Conservation (phyloP, 2,329 filamentous ascomycete genomes). For the Fusarium sp. region DNA sequence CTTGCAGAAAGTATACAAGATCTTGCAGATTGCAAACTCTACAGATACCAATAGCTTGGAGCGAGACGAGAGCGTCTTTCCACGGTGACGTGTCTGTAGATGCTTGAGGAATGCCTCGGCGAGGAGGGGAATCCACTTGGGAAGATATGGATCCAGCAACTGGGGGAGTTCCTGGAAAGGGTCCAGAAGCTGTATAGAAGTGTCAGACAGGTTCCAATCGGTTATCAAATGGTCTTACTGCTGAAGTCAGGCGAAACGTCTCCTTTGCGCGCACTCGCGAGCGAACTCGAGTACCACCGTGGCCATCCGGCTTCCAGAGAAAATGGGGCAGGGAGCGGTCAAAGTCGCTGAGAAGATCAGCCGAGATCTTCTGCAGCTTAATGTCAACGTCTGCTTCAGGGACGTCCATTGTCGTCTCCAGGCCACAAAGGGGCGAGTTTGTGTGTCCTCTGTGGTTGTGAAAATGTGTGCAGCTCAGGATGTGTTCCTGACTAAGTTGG, state of each 20-base stretch:
- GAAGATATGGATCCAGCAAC: slow-evolving; percentile 86
- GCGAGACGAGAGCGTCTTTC: slow-evolving; percentile 50
- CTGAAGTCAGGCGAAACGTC: slow-evolving; percentile 59
- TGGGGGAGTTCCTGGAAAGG: slow-evolving; percentile 97
- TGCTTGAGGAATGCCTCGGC: slow-evolving; percentile 81
- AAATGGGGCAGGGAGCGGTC: slow-evolving; percentile 65
- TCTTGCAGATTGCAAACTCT: slow-evolving; percentile 77
- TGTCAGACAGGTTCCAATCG: not conserved
- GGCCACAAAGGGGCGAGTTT: not conserved
- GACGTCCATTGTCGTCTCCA: slow-evolving; percentile 64
- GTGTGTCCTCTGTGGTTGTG: slow-evolving; percentile 1
- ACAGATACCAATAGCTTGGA: slow-evolving; percentile 65
- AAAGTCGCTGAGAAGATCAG: slow-evolving; percentile 70
- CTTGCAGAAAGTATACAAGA: slow-evolving; percentile 94
- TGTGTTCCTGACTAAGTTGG: not conserved
- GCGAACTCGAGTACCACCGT: slow-evolving; percentile 57
- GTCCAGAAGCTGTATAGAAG: slow-evolving; percentile 70
- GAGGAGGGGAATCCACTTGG: slow-evolving; percentile 78
- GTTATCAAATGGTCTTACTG: slow-evolving; percentile 50
- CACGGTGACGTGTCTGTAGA: slow-evolving; percentile 61
- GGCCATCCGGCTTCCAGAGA: slow-evolving; percentile 63
- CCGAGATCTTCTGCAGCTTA: slow-evolving; percentile 71
- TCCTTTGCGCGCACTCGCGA: slow-evolving; percentile 64
- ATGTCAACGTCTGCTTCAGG: slow-evolving; percentile 71
- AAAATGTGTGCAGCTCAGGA: not conserved